Percentiles rank a stretch among this genome's conserved stretches.
phyloP scores from a whole-genome alignment of 75 land plant genomes.

The Pinus albicaulis region DNA sequence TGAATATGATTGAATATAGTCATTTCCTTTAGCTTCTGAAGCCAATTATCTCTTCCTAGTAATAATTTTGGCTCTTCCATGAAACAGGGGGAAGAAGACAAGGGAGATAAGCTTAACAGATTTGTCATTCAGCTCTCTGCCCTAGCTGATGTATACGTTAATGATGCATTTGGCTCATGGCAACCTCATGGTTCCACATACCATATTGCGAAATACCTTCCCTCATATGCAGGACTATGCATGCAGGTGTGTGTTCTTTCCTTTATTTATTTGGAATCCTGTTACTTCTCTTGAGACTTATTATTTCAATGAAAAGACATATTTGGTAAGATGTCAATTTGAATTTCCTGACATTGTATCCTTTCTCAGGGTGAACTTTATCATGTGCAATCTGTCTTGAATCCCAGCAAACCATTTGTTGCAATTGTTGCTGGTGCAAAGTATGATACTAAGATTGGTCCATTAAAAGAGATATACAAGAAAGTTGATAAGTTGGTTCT shows the following conservation, averaged over 20 bases:
- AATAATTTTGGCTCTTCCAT: background rate
- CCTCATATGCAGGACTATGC: slow-evolving; percentile 53
- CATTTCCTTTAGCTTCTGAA: background rate
- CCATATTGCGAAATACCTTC: slow-evolving; percentile 41
- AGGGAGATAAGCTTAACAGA: slow-evolving; percentile 37
- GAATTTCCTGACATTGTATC: background rate
- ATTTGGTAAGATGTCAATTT: background rate
- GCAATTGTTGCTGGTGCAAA: slow-evolving; percentile 54
- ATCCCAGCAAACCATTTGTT: slow-evolving; percentile 41
- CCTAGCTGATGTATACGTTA: slow-evolving; percentile 56
- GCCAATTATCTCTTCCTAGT: background rate
- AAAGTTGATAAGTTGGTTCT: slow-evolving; percentile 46
- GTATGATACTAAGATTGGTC: slow-evolving; percentile 58
- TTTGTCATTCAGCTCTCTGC: slow-evolving; percentile 50
- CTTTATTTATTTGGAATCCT: background rate
- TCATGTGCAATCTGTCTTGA: slow-evolving; percentile 37
- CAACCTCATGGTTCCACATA: slow-evolving; percentile 49
- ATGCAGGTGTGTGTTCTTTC: slow-evolving; percentile 29
- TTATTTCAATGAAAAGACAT: slow-evolving; percentile 4
- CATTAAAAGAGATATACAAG: slow-evolving; percentile 39
- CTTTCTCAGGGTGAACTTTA: slow-evolving; percentile 28
- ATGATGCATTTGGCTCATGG: slow-evolving; percentile 59
- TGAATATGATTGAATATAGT: no score
- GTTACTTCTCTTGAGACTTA: background rate
- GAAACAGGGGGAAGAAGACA: slow-evolving; percentile 52